phyloP scores from a whole-genome alignment of 2,329 filamentous ascomycete genomes.

The Biscogniauxia marginata region DNA sequence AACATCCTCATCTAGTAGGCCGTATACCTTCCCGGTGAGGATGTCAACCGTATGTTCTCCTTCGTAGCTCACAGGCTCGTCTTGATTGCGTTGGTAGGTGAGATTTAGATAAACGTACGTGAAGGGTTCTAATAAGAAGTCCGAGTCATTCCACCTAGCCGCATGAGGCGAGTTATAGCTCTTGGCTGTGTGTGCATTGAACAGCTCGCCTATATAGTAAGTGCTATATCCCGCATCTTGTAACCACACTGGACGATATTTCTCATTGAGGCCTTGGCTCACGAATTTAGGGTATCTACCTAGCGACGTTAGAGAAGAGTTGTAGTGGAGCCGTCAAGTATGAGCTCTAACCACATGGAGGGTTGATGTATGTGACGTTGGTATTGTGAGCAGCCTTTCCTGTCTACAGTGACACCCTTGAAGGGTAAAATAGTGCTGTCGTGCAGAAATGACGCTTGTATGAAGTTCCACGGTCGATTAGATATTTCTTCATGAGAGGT shows the following conservation, averaged over 20 bases:
- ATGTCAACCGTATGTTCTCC: too few species aligned
- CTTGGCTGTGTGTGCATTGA: constrained; percentile 47
- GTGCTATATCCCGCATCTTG: constrained; percentile 56
- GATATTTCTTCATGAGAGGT: constrained; percentile 48
- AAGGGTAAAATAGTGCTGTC: constrained; percentile 32
- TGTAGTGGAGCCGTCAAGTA: constrained; percentile 42
- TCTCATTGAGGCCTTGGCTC: constrained; percentile 50
- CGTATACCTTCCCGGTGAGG: too few species aligned
- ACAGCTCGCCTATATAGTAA: constrained; percentile 59
- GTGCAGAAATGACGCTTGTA: constrained; percentile 59
- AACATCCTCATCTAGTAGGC: too few species aligned
- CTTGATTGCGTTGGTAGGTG: too few species aligned
- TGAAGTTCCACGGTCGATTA: constrained; percentile 51
- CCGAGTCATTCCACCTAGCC: too few species aligned
- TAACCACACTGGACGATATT: constrained; percentile 57
- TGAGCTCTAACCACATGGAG: constrained; percentile 47
- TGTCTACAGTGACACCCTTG: constrained; percentile 57
- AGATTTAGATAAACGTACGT: too few species aligned
- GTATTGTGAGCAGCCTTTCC: constrained; percentile 61
- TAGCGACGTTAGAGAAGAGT: too few species aligned
- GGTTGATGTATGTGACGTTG: constrained; percentile 53
- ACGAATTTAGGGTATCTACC: constrained; percentile 58
- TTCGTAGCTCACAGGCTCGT: too few species aligned
- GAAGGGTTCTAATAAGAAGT: too few species aligned
- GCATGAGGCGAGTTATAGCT: constrained; percentile 44